Base-by-base conservation (phyloP, 148 eudicot species). In the Fagopyrum homotropicum region DNA sequence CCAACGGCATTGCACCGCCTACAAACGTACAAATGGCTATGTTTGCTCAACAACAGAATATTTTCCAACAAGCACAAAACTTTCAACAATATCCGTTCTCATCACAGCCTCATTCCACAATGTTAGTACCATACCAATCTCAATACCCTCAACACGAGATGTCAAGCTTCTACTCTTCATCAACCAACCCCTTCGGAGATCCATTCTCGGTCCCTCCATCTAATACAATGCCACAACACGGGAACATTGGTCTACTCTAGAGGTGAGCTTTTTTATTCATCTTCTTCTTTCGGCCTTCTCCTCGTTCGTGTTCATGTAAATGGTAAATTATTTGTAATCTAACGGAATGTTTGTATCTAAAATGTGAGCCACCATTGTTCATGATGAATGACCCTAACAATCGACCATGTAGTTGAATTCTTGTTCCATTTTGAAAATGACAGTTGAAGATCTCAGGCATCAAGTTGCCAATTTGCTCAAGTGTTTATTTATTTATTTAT, bases 11-110 rank as follows among this genome's bases (percentile, higher is more conserved):
- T 6, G 88, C 89, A 12, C 93, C 96, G 9, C 97, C 92, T 26
- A 82, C 88, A 43, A 89, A 86, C 47, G 93, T 92, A 30, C 98
- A 94, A 71, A 85, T 92, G 93, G 90, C 90, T 11, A 83, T 84
- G 81, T 29, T 86, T 83, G 75, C 82, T 35, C 88, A 85, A 40
- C 93, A 89, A 46, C 91, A 89, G 43, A 89, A 87, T 8, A 26
- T 48, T 49, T 47, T 64, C 7, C 88, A 86, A 4, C 87, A 83
- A 8, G 4, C 9, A 0, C 83, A 84, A 16, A 84, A 79, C n/a
- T 82, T 81, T 0, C 82, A 61, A 1, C 83, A 80, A 9, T 80
- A 77, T 19, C 72, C 51, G 17, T 80, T 75, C 43, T 78, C 76
- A 79, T 78, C 83, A 64, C 81, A 84, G 4, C 59, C 59, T 54